Evolutionary conservation across 1,284 basidiomycete genomes (phyloP).

Genomic region (Mycosarcoma mackinlayi): DNA sequence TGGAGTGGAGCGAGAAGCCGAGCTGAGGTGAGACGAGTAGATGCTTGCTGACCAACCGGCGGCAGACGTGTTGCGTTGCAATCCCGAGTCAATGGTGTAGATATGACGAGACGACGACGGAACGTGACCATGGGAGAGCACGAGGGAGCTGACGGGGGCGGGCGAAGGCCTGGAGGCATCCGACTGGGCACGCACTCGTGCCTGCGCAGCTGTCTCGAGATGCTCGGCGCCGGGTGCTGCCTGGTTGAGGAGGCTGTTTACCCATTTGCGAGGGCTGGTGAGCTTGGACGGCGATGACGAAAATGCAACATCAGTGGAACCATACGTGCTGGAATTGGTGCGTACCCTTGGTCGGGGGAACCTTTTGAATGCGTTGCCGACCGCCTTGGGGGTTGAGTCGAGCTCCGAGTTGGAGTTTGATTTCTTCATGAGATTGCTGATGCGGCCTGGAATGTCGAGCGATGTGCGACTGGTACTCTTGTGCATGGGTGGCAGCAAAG

Average conservation of each 20-base stretch:
- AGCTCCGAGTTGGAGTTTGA: constrained; percentile 42
- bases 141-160: constrained; percentile 35
- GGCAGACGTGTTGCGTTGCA: constrained; percentile 22
- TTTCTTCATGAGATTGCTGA: constrained; percentile 36
- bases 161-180: constrained; percentile 23
- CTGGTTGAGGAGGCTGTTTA: constrained; percentile 36
- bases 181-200: constrained; percentile 20
- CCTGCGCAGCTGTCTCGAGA: constrained; percentile 41
- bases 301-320: constrained; percentile 5
- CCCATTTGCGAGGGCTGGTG: constrained; percentile 43
- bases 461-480: constrained; percentile 43
- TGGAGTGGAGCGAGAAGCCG: constrained; percentile 40
- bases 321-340: constrained; percentile 26
- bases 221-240: constrained; percentile 21
- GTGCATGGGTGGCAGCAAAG: constrained; percentile 24
- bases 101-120: constrained; percentile 17
- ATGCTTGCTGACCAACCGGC: constrained; percentile 22
- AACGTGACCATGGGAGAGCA: constrained; percentile 10
- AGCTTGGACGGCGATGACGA: constrained; percentile 25
- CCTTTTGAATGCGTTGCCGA: constrained; percentile 22
- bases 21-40: constrained; percentile 46
- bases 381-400: constrained; percentile 10
- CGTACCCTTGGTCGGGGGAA: constrained; percentile 30
- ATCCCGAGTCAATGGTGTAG: constrained; percentile 39
- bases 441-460: constrained; percentile 39